phyloP scores from a whole-genome alignment of 305 asterid genomes.

The Andrographis paniculata region DNA sequence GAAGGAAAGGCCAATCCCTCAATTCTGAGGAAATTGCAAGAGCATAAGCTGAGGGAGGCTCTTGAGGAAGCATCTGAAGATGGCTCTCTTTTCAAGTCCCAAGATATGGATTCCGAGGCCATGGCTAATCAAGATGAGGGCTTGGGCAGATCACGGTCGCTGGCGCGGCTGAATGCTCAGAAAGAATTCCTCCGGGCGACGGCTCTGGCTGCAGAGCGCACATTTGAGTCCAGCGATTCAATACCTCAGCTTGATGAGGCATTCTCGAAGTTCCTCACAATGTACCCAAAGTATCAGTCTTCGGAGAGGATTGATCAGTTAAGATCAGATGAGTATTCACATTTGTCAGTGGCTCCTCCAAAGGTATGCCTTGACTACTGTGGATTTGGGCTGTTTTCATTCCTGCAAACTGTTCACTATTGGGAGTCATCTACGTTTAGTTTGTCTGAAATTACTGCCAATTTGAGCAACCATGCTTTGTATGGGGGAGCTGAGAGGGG shows the following conservation, averaged over 20 bases:
- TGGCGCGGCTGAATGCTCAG: slow-evolving; percentile 80
- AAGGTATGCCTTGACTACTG: slow-evolving; percentile 93
- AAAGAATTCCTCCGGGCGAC: slow-evolving; percentile 84
- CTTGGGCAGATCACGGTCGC: slow-evolving; percentile 79
- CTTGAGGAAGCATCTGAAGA: slow-evolving; percentile 97
- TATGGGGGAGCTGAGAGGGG: slow-evolving; percentile 90
- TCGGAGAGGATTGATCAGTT: slow-evolving; percentile 85
- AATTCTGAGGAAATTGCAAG: slow-evolving; percentile 63
- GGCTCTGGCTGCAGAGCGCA: slow-evolving; percentile 87
- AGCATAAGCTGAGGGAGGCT: slow-evolving; percentile 89
- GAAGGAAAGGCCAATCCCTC: slow-evolving; percentile 58
- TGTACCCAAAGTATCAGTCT: slow-evolving; percentile 77
- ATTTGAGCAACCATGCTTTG: slow-evolving; percentile 86
- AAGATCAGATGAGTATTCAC: slow-evolving; percentile 77
- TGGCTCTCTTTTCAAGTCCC: slow-evolving; percentile 81
- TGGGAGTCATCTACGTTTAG: slow-evolving; percentile 92
- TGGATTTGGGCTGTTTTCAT: slow-evolving; percentile 94
- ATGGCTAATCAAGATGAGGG: slow-evolving; percentile 57
- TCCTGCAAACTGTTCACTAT: slow-evolving; percentile 70
- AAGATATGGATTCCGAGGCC: slow-evolving; percentile 62
- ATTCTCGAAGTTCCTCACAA: slow-evolving; percentile 68
- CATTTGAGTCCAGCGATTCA: slow-evolving; percentile 41
- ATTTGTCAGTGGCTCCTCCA: slow-evolving; percentile 45
- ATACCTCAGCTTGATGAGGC: slow-evolving; percentile 66
- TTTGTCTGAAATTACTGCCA: slow-evolving; percentile 87